phyloP scores from a whole-genome alignment of 768 basidiomycete species.

The Lepiota venenata region DNA sequence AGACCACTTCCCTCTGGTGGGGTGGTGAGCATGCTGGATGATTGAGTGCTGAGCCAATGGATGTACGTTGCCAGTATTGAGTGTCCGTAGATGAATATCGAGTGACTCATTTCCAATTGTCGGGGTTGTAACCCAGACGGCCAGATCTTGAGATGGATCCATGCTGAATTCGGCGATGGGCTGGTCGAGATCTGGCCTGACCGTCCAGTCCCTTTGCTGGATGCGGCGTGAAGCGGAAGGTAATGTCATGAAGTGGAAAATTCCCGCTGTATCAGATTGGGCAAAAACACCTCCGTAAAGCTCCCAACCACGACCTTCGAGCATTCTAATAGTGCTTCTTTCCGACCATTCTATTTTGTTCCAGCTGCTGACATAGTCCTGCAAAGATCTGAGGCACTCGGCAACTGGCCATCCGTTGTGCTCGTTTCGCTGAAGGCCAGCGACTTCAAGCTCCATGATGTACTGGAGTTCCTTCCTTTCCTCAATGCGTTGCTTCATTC shows the following conservation, averaged over 20 bases:
- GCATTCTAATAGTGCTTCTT: slow-evolving; percentile 33
- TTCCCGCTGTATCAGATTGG: slow-evolving; percentile 27
- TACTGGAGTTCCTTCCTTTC: slow-evolving; percentile 34
- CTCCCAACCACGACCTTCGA: slow-evolving; percentile 47
- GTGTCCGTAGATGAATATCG: slow-evolving; percentile 39
- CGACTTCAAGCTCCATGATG: slow-evolving; percentile 40
- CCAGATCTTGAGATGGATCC: slow-evolving; percentile 65
- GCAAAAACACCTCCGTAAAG: slow-evolving; percentile 56
- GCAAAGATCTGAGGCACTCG: slow-evolving; percentile 36
- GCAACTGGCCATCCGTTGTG: slow-evolving; percentile 22
- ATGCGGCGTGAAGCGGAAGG: slow-evolving; percentile 49
- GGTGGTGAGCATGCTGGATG: slow-evolving; percentile 25
- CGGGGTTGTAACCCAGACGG: slow-evolving; percentile 45
- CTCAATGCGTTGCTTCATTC: slow-evolving; percentile 24
- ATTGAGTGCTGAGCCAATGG: slow-evolving; percentile 35
- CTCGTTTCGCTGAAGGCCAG: slow-evolving; percentile 39
- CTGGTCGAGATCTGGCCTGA: slow-evolving; percentile 29
- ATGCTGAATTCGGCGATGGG: slow-evolving; percentile 55
- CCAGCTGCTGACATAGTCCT: slow-evolving; percentile 36
- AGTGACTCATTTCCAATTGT: background rate
- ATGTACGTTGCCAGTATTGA: slow-evolving; percentile 44
- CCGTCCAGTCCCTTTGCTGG: slow-evolving; percentile 39
- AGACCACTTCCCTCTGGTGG: slow-evolving; percentile 21
- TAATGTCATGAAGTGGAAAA: slow-evolving; percentile 42
- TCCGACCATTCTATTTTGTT: slow-evolving; percentile 32